These are phyloP conservation scores for Geotrichum australiense DNA, from an alignment of 1,139 yeast genomes.

Conservation along the genomic window DNA sequence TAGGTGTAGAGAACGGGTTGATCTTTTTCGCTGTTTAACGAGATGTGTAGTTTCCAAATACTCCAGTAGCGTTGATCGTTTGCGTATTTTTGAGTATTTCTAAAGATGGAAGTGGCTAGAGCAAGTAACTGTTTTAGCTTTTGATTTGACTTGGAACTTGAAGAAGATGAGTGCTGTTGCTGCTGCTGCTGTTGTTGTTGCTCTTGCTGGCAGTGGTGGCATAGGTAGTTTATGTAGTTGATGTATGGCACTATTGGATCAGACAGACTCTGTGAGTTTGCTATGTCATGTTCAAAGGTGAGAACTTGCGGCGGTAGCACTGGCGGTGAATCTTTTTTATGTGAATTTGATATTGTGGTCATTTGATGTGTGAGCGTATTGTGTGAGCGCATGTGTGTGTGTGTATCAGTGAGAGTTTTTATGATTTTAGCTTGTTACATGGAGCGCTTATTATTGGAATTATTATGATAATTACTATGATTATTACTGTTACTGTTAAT, in stretches of 20 bases:
- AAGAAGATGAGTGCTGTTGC: slow-evolving; percentile 16
- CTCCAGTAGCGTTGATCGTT: slow-evolving; percentile 75
- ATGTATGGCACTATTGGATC: slow-evolving; percentile 75
- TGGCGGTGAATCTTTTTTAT: no score
- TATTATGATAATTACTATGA: no score
- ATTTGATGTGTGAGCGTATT: no score
- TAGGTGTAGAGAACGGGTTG: slow-evolving; percentile 69
- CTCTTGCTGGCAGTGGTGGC: slow-evolving; percentile 20
- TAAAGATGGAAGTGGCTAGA: not conserved
- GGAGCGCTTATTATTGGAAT: no score
- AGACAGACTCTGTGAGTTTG: slow-evolving; percentile 52
- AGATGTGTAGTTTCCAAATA: slow-evolving; percentile 73
- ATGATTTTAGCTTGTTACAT: no score
- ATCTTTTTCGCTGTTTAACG: slow-evolving; percentile 48
- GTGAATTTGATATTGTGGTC: no score
- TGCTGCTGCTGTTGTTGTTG: slow-evolving; percentile 22
- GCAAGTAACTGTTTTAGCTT: slow-evolving; percentile 42
- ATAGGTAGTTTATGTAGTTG: slow-evolving; percentile 45
- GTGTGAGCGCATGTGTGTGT: no score
- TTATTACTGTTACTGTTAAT: no score
- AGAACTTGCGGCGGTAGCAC: no score
- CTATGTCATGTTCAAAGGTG: slow-evolving; percentile 4
- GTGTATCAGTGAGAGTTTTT: no score
- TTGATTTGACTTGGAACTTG: slow-evolving; percentile 10
- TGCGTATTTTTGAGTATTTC: no score